Base-by-base conservation (phyloP, 371 early-diverging fungal species). In the Rhizomucor miehei region DNA sequence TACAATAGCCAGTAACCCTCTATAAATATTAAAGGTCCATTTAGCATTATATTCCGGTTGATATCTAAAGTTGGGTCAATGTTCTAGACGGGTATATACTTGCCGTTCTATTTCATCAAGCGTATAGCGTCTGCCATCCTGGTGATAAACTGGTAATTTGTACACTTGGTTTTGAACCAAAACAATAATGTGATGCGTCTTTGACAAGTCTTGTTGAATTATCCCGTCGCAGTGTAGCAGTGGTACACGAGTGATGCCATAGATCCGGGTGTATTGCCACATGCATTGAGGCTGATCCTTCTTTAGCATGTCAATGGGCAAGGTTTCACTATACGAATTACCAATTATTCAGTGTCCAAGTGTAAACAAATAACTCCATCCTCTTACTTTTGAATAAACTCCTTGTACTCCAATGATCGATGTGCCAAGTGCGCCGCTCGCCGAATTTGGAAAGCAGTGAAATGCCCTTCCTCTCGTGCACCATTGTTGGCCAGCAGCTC, bases 201-300 rank as follows among this genome's bases (percentile, higher is more conserved):
- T 47, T 8, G 78, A 62, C 12, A 87, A 77, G 52, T 77, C 73
- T 16, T 64, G 48, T 48, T 72, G 65, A 50, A 79, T 68, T 2
- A 89, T 56, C 12, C 73, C 71, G 59, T 91, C 91, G 44, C 87
- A 84, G 48, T 81, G 84, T 38, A 64, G 71, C 21, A 85, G 76
- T 10, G 97, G 94, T 6, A 95, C 71, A 16, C 97, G 85, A 5
- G 90, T 88, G 24, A 89, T 77, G 3, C 89, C 89, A 67, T 92
- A 89, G 34, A 86, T 64, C 25, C 82, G 75, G 29, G 75, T 79
- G 68, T 93, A 94, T 65, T 97, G 96, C 76, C 55, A 52, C 59
- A 59, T 59, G 34, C 59, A 59, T 21, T 45, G 39, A 10, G 59
- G 40, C 41, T 41, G 41, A 12, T 73, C 56, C 10, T 73, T 74